A percentile compares a stretch with the other conserved stretches of the same genome.
Conservation (phyloP, 2,329 filamentous ascomycete species). For the Cercospora sojina region DNA sequence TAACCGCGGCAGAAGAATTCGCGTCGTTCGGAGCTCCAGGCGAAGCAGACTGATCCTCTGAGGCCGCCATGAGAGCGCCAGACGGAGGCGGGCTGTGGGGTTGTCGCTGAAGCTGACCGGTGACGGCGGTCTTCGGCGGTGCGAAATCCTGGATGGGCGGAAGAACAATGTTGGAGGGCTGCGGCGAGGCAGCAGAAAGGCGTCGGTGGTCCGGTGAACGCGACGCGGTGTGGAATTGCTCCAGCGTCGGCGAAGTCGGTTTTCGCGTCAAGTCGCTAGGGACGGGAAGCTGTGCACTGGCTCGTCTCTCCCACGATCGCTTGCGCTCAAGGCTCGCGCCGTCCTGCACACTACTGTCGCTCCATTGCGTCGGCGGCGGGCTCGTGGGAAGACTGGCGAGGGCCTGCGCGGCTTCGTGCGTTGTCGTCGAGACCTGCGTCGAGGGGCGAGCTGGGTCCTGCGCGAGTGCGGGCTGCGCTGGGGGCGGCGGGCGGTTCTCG, state of each 20-base stretch:
- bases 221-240: slow-evolving; percentile 49
- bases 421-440: slow-evolving; percentile 12
- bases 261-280: neutral
- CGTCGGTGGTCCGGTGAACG: slow-evolving; percentile 46
- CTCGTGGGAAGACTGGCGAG: slow-evolving; percentile 33
- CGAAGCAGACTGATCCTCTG: neutral
- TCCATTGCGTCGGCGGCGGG: slow-evolving; percentile 26
- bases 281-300: slow-evolving; percentile 29
- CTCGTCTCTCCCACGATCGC: slow-evolving; percentile 29
- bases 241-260: slow-evolving; percentile 45
- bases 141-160: slow-evolving; percentile 42
- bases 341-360: neutral
- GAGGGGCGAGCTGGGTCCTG: slow-evolving; percentile 18
- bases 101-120: neutral
- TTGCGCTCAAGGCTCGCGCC: slow-evolving; percentile 19
- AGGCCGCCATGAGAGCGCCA: neutral
- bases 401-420: slow-evolving; percentile 42
- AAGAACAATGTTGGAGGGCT: slow-evolving; percentile 40
- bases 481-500: slow-evolving; percentile 25
- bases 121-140: neutral
- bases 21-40: neutral
- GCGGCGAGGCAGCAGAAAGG: slow-evolving; percentile 38
- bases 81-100: neutral
- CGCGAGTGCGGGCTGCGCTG: slow-evolving; percentile 24
- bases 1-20: neutral